These are phyloP conservation scores for Trichosporon sp. DNA, from an alignment of 1,284 basidiomycete species.

Conservation along the genomic window DNA sequence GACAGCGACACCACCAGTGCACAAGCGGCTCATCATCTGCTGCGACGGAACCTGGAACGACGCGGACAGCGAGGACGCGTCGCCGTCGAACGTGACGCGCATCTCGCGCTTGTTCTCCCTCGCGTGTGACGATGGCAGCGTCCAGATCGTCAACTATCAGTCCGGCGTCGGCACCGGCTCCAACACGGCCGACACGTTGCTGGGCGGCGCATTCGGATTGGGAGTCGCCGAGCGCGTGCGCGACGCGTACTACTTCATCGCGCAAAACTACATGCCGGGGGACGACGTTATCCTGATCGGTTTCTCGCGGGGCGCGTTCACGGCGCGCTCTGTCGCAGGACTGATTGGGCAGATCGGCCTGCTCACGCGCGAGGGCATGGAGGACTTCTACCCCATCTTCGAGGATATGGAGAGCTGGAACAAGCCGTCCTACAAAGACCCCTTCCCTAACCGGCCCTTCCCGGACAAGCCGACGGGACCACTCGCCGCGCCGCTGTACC, in stretches of 20 bases:
- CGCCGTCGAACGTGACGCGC: slow-evolving; percentile 20
- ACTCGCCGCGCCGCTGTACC: background rate
- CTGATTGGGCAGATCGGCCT: slow-evolving; percentile 18
- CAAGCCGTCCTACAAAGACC: background rate
- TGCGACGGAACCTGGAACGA: slow-evolving; percentile 20
- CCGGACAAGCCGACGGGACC: slow-evolving; percentile 13
- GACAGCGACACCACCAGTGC: background rate
- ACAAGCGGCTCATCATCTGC: slow-evolving; percentile 20
- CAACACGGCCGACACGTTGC: slow-evolving; percentile 10
- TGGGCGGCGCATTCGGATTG: slow-evolving; percentile 16
- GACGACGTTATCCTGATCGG: slow-evolving; percentile 19
- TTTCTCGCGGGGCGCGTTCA: slow-evolving; percentile 22
- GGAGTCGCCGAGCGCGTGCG: slow-evolving; percentile 17
- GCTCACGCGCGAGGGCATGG: slow-evolving; percentile 17
- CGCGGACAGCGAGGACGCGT: slow-evolving; percentile 16
- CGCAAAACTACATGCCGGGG: slow-evolving; percentile 6
- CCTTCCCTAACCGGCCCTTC: slow-evolving; percentile 13
- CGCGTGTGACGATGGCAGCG: slow-evolving; percentile 7
- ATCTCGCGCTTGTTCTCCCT: slow-evolving; percentile 21
- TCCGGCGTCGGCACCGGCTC: slow-evolving; percentile 15
- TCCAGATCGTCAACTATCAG: slow-evolving; percentile 16
- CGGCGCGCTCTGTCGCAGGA: slow-evolving; percentile 15
- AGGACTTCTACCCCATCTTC: slow-evolving; percentile 23
- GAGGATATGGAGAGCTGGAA: slow-evolving; percentile 19
- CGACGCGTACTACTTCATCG: slow-evolving; percentile 21